Evolutionary conservation across 1,284 basidiomycete genomes (phyloP), one percentile per base, ranked within the genome.

Genomic region (Ustilago shanxiensis): DNA sequence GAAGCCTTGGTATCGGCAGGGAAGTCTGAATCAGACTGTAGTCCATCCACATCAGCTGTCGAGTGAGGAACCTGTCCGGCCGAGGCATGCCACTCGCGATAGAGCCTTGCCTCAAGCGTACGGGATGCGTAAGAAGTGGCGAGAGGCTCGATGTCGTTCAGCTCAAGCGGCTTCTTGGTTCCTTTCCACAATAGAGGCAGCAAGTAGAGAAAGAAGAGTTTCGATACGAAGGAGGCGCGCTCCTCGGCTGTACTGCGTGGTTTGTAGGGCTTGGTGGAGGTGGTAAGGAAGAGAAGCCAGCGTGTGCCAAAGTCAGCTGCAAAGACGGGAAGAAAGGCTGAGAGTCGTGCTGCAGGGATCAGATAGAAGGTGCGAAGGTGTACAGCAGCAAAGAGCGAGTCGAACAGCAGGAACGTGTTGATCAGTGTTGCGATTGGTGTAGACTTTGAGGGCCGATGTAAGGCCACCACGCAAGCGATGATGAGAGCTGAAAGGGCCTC

Each of bases 191-290:
- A 35, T 1, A 47, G 28, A 3, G 66, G 57, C 8, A 60, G 26
- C 16, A 77, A 41, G 66, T 72, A 74, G 10, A 60, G 53, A 52
- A 77, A 77, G 51, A 68, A 56, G 45, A 77, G 50, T 45, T 35
- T 60, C 3, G 64, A 68, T 14, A 69, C 24, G 71, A 77, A 74
- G 50, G 65, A 64, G 3, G 73, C 71, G 18, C 63, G 31, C 26
- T 55, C 24, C 29, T 77, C 71, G 7, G 51, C 39, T 1, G 68
- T 72, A 18, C 37, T 41, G 18, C 68, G 54, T 20, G 55, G 61
- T 35, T 65, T 31, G 41, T 59, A 52, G 18, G 66, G 66, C n/a
- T 53, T 62, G 20, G 71, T 66, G 24, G 55, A 68, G 3, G 69
- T 60, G n/a, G 62, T 61, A 20, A 45, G 29, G 41, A 77, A 60